Conservation (phyloP, 2,329 filamentous ascomycete genomes). For the Penicillium sp. region DNA sequence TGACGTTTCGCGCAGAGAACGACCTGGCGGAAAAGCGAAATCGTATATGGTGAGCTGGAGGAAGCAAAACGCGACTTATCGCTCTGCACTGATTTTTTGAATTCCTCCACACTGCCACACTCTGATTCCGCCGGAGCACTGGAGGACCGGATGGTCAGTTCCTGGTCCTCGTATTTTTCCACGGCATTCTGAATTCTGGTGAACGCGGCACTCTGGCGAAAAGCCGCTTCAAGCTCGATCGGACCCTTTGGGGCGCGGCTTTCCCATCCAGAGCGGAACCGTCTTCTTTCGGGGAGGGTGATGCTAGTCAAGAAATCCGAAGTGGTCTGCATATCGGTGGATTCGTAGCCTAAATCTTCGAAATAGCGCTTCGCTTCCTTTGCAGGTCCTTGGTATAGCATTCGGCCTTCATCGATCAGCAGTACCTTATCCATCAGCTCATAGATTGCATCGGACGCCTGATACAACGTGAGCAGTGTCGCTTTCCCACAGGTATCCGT, state of each 20-base stretch:
- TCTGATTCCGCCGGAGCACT: slow-evolving; percentile 45
- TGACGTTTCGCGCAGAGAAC: slow-evolving; percentile 60
- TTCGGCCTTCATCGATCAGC: slow-evolving; percentile 67
- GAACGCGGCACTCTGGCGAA: slow-evolving; percentile 60
- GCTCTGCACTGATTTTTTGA: slow-evolving; percentile 61
- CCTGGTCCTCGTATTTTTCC: slow-evolving; percentile 53
- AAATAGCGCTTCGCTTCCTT: slow-evolving; percentile 61
- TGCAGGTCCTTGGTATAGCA: slow-evolving; percentile 61
- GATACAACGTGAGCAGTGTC: slow-evolving; percentile 66
- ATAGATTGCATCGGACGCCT: slow-evolving; percentile 65
- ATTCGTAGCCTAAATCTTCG: slow-evolving; percentile 59
- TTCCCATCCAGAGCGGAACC: slow-evolving; percentile 63
- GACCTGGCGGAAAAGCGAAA: slow-evolving; percentile 69
- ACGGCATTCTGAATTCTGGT: slow-evolving; percentile 59
- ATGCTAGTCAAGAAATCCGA: slow-evolving; percentile 71
- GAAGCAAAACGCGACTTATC: slow-evolving; percentile 53
- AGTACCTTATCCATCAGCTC: slow-evolving; percentile 72
- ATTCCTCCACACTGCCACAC: slow-evolving; percentile 39
- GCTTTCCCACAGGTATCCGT: slow-evolving; percentile 68
- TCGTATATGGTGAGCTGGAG: slow-evolving; percentile 69
- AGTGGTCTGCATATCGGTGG: slow-evolving; percentile 61
- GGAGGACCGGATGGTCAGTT: slow-evolving; percentile 35
- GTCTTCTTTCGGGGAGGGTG: slow-evolving; percentile 66
- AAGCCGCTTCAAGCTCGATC: slow-evolving; percentile 65
- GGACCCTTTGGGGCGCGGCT: slow-evolving; percentile 62